phyloP scores from a whole-genome alignment of 768 basidiomycete species.

The Terana coerulea region DNA sequence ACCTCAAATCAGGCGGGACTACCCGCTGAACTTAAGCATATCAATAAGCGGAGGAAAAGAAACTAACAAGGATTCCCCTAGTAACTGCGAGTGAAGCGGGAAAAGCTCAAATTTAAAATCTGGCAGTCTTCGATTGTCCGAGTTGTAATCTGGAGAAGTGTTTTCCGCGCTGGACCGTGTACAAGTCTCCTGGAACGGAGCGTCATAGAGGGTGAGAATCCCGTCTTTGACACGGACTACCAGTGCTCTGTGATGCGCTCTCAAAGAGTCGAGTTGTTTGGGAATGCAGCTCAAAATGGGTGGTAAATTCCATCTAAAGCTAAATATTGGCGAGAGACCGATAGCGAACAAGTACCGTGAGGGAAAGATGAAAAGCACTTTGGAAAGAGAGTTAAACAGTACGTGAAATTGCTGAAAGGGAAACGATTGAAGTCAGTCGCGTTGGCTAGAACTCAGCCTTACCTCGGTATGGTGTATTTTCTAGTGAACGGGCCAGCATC shows the following conservation, averaged over 20 bases:
- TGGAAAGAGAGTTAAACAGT: slow-evolving; percentile 79
- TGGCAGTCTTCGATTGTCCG: slow-evolving; percentile 57
- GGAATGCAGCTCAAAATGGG: slow-evolving; percentile 82
- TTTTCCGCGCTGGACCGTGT: slow-evolving; percentile 67
- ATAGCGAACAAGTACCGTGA: slow-evolving; percentile 83
- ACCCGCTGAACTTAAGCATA: slow-evolving; percentile 88
- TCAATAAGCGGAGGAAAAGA: slow-evolving; percentile 90
- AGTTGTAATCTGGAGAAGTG: slow-evolving; percentile 81
- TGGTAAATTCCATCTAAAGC: slow-evolving; percentile 85
- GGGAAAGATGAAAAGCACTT: slow-evolving; percentile 82
- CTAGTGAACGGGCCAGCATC: slow-evolving; percentile 60
- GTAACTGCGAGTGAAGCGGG: slow-evolving; percentile 85
- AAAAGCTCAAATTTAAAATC: slow-evolving; percentile 84
- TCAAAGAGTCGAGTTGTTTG: slow-evolving; percentile 83
- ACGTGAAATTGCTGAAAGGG: slow-evolving; percentile 76
- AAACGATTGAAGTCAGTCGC: slow-evolving; percentile 17
- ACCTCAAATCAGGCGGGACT: slow-evolving; percentile 82
- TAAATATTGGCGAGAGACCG: slow-evolving; percentile 80
- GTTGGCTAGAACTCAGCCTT: slow-evolving; percentile 20
- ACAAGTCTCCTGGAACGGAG: slow-evolving; percentile 78
- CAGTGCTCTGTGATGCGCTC: slow-evolving; percentile 65
- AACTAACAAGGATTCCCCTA: slow-evolving; percentile 89
- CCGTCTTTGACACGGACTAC: slow-evolving; percentile 57
- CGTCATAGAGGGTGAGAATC: slow-evolving; percentile 79
- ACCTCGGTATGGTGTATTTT: slow-evolving; percentile 24